Percentiles rank a stretch among this genome's conserved stretches.
phyloP scores from a whole-genome alignment of 306 rosid species.

The Inga leiocalycina region DNA sequence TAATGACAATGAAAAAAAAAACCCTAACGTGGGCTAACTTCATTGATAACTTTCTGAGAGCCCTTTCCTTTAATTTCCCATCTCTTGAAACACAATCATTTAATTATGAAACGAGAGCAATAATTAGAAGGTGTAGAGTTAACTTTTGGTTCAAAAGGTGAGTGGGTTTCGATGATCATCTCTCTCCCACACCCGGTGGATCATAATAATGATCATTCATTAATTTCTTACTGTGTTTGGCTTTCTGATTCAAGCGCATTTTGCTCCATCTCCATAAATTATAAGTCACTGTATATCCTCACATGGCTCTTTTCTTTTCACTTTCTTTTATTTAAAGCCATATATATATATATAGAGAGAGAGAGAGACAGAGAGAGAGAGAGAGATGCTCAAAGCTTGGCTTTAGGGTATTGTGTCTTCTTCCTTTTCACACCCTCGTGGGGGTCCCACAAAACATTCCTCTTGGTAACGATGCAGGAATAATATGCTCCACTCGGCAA shows the following conservation, averaged over 20 bases:
- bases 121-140: background rate
- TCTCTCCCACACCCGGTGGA: background rate
- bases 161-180: conserved; percentile 32
- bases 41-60: background rate
- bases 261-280: conserved; percentile 31
- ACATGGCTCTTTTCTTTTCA: conserved; percentile 27
- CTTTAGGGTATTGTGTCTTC: background rate
- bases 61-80: background rate
- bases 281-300: conserved; percentile 25
- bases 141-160: background rate
- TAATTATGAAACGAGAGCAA: background rate
- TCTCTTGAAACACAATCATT: background rate
- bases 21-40: background rate
- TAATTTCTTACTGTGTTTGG: background rate
- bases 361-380: background rate
- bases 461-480: conserved; percentile 57
- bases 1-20: background rate
- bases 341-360: background rate
- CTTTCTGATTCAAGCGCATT: conserved; percentile 22
- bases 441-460: conserved; percentile 80
- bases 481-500: conserved; percentile 48
- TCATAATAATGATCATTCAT: background rate
- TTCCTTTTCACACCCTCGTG: conserved; percentile 31
- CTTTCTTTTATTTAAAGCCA: conserved; percentile 43
- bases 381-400: background rate